Evolutionary conservation across 805 yeast genomes (phyloP).

Genomic region (Brettanomyces anomalus): DNA sequence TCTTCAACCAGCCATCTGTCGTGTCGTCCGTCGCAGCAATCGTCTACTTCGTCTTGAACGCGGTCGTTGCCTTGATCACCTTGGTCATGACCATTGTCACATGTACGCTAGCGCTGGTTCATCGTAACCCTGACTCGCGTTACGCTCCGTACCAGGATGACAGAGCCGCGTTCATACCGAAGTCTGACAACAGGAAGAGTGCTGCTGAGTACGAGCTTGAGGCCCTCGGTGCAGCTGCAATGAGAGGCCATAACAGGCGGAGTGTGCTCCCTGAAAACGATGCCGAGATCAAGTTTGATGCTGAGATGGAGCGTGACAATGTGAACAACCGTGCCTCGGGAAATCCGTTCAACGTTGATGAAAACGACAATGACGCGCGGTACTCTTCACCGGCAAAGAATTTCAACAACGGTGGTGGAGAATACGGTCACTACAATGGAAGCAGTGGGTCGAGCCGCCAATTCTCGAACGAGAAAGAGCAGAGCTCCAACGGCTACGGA

Average conservation of each 20-base stretch:
- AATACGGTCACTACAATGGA: no score
- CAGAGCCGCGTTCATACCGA: conserved; percentile 88
- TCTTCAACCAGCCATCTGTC: conserved; percentile 74
- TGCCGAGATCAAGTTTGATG: conserved; percentile 17
- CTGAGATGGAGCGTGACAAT: not conserved
- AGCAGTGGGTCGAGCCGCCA: not conserved
- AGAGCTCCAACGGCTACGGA: not conserved
- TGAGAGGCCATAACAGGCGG: conserved; percentile 47
- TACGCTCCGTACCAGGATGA: conserved; percentile 97
- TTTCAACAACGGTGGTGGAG: not conserved
- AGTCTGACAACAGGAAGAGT: conserved; percentile 28
- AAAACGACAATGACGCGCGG: not conserved
- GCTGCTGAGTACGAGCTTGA: conserved; percentile 43
- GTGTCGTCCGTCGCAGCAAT: conserved; percentile 92
- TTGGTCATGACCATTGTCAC: conserved; percentile 81
- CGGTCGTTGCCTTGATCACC: conserved; percentile 74
- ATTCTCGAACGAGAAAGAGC: not conserved
- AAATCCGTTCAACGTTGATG: not conserved
- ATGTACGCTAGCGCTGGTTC: conserved; percentile 72
- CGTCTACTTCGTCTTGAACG: conserved; percentile 82
- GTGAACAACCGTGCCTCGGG: not conserved
- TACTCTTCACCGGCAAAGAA: not conserved
- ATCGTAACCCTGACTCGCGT: conserved; percentile 89
- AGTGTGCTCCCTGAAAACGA: conserved; percentile 25
- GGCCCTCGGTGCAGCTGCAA: conserved; percentile 64